Evolutionary conservation across 148 eudicot species (phyloP).

Genomic region (Talinum fruticosum): DNA sequence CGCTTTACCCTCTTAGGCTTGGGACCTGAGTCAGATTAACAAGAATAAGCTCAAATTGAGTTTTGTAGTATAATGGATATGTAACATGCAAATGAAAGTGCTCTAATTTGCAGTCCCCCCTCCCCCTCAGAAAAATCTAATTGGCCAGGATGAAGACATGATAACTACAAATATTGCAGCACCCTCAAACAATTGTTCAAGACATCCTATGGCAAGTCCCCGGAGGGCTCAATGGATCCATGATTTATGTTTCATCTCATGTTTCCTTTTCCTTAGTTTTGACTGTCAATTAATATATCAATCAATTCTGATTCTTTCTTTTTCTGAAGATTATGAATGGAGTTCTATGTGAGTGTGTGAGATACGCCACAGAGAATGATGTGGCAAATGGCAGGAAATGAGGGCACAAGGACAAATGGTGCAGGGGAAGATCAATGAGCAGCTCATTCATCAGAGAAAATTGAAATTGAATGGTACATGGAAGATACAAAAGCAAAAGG

Average conservation of each 20-base stretch:
- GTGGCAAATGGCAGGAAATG: neutral
- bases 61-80: neutral
- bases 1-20: slow-evolving; percentile 32
- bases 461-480: neutral
- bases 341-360: too few species aligned
- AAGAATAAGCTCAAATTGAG: neutral
- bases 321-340: too few species aligned
- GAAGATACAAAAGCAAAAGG: neutral
- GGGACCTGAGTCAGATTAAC: slow-evolving; percentile 22
- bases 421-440: too few species aligned
- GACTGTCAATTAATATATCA: too few species aligned
- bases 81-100: neutral
- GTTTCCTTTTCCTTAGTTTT: too few species aligned
- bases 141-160: too few species aligned
- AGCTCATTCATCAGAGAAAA: neutral
- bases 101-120: neutral
- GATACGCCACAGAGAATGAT: neutral
- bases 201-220: neutral
- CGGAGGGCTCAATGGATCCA: too few species aligned
- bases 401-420: neutral
- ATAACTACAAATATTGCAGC: too few species aligned
- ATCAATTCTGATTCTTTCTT: too few species aligned
- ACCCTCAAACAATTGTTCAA: too few species aligned
- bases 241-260: too few species aligned
- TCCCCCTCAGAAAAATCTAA: neutral